Percentiles rank a stretch among this genome's conserved stretches.
Evolutionary conservation across 371 early-diverging fungal genomes (phyloP).

Genomic region (Mortierella sp.): DNA sequence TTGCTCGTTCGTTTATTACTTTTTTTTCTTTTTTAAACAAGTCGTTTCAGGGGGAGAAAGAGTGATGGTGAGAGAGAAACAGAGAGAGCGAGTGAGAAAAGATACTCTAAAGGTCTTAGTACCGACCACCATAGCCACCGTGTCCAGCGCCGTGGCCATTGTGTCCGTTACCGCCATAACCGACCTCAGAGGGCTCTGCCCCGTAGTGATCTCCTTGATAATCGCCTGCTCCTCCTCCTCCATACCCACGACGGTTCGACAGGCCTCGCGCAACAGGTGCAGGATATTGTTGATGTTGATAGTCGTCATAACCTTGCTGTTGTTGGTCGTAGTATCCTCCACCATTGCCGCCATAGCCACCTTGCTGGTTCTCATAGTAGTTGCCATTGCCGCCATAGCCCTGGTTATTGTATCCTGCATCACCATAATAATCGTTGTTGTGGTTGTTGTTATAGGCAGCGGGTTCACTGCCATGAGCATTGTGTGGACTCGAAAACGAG

Average conservation of each 20-base stretch:
- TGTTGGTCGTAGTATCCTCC: constrained; percentile 35
- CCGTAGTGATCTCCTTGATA: constrained; percentile 29
- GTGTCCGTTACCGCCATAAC: constrained; percentile 32
- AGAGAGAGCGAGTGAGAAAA: no score
- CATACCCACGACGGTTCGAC: neutral
- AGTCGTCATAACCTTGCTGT: constrained; percentile 32
- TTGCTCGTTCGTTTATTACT: neutral
- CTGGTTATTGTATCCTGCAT: constrained; percentile 30
- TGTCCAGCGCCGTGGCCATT: constrained; percentile 13
- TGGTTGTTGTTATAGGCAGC: constrained; percentile 6
- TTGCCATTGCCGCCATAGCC: constrained; percentile 16
- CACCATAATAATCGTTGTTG: neutral
- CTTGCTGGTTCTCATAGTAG: constrained; percentile 14
- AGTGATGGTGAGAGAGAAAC: no score
- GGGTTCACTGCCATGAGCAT: constrained; percentile 39
- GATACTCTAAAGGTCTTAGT: no score
- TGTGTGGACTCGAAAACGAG: constrained; percentile 38
- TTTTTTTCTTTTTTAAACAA: no score
- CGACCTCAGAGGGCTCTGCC: constrained; percentile 42
- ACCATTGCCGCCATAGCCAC: constrained; percentile 2
- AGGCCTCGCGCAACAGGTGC: neutral
- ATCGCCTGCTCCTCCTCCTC: constrained; percentile 1
- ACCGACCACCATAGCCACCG: constrained; percentile 23
- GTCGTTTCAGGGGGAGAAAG: no score
- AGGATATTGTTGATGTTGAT: constrained; percentile 17